phyloP scores from a whole-genome alignment of 345 rosid genomes.

The Hibiscus trionum region DNA sequence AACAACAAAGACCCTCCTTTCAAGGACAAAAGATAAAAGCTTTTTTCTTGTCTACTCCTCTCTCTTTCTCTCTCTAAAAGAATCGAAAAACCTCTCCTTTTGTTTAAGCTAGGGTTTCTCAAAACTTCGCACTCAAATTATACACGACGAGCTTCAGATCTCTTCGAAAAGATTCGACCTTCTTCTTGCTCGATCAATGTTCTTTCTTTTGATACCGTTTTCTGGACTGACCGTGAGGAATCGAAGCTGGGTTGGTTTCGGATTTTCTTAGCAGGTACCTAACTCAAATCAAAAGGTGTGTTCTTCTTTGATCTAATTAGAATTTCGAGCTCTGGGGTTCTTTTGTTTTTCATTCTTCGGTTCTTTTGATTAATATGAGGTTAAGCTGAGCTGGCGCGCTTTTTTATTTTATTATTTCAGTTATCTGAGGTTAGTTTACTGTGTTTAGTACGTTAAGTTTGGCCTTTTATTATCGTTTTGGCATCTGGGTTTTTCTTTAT shows the following conservation, averaged over 20 bases:
- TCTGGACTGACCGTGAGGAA: constrained; percentile 37
- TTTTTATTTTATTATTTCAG: constrained; percentile 14
- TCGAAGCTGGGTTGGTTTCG: constrained; percentile 25
- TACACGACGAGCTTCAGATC: constrained; percentile 32
- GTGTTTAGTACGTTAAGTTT: constrained; percentile 41
- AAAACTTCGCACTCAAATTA: constrained; percentile 51
- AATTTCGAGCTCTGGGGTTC: background rate
- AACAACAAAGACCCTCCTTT: constrained; percentile 35
- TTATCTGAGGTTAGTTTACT: constrained; percentile 44
- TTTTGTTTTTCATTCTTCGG: constrained; percentile 12
- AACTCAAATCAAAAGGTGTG: constrained; percentile 8
- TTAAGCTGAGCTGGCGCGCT: constrained; percentile 21
- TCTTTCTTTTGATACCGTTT: constrained; percentile 28
- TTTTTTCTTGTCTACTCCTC: constrained; percentile 13
- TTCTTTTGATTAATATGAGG: constrained; percentile 12
- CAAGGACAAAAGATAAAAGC: constrained; percentile 35
- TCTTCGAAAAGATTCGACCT: background rate
- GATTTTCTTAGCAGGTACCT: constrained; percentile 12
- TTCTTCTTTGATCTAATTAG: constrained; percentile 12
- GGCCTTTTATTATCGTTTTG: constrained; percentile 18
- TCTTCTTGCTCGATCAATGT: constrained; percentile 21
- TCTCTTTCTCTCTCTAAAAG: constrained; percentile 28
- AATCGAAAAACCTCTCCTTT: constrained; percentile 34
- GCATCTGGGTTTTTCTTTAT: constrained; percentile 33
- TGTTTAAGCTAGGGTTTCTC: constrained; percentile 44